Evolutionary conservation across 441 rosid genomes (phyloP).

Genomic region (Bruguiera hainesii): DNA sequence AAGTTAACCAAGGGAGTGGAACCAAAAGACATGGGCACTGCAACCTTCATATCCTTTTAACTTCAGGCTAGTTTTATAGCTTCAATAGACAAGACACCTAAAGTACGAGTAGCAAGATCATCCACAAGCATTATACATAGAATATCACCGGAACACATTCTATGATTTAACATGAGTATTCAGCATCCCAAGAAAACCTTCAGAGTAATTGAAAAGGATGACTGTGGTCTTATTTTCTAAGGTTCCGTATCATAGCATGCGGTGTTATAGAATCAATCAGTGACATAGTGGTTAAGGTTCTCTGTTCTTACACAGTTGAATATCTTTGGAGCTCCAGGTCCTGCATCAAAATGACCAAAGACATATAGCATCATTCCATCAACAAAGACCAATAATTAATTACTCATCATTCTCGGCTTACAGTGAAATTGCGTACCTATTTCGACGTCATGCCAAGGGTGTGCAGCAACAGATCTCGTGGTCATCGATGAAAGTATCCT

Average conservation of each 20-base stretch:
- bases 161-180: neutral
- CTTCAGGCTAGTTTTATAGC: too few relatives aligned
- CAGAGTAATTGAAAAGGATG: neutral
- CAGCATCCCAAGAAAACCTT: neutral
- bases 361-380: neutral
- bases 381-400: neutral
- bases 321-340: constrained; percentile 87
- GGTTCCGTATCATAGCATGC: neutral
- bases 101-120: too few relatives aligned
- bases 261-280: neutral
- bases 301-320: constrained; percentile 75
- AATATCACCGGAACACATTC: too few relatives aligned
- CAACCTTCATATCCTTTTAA: too few relatives aligned
- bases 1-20: too few relatives aligned
- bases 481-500: constrained; percentile 83
- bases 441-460: constrained; percentile 99
- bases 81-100: too few relatives aligned
- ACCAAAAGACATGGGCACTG: too few relatives aligned
- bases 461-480: constrained; percentile 83
- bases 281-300: neutral
- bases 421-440: constrained; percentile 49
- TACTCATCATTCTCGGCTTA: neutral
- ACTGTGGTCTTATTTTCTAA: neutral
- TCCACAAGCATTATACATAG: too few relatives aligned
- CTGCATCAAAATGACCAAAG: constrained; percentile 32